Percentiles rank a stretch among this genome's conserved stretches.
These are phyloP conservation scores for Trichophyton mentagrophytes DNA, from an alignment of 2,329 filamentous ascomycete species.

Conservation along the genomic window DNA sequence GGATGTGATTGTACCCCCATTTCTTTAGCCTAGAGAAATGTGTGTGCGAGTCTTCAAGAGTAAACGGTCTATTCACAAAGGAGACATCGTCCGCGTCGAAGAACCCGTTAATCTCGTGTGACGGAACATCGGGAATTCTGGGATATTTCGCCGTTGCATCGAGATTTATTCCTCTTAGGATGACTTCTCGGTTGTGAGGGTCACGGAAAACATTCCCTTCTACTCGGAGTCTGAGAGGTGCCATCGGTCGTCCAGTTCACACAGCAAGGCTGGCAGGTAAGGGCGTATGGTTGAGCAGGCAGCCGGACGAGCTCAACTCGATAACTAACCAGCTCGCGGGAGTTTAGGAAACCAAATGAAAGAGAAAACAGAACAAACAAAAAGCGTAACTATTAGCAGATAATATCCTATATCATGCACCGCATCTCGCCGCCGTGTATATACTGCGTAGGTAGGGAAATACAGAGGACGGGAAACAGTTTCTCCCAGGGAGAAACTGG, in stretches of 20 bases:
- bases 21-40: constrained; percentile 78
- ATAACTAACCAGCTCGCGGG: background rate
- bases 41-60: constrained; percentile 63
- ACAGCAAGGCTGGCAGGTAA: background rate
- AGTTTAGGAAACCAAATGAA: background rate
- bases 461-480: background rate
- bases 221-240: constrained; percentile 63
- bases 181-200: constrained; percentile 65
- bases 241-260: constrained; percentile 42
- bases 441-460: background rate
- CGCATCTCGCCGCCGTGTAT: background rate
- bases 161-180: constrained; percentile 85
- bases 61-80: constrained; percentile 77
- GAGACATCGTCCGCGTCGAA: constrained; percentile 87
- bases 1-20: constrained; percentile 90
- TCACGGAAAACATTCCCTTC: constrained; percentile 81
- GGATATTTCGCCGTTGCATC: constrained; percentile 86
- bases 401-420: background rate
- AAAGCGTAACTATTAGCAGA: background rate
- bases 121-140: constrained; percentile 65
- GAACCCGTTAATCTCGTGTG: constrained; percentile 65
- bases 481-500: background rate
- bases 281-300: background rate
- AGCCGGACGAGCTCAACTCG: background rate
- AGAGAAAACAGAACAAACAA: background rate